Percentiles rank a stretch among this genome's conserved stretches.
phyloP scores from a whole-genome alignment of 2,329 filamentous ascomycete genomes.

The Colletotrichum nymphaeae region DNA sequence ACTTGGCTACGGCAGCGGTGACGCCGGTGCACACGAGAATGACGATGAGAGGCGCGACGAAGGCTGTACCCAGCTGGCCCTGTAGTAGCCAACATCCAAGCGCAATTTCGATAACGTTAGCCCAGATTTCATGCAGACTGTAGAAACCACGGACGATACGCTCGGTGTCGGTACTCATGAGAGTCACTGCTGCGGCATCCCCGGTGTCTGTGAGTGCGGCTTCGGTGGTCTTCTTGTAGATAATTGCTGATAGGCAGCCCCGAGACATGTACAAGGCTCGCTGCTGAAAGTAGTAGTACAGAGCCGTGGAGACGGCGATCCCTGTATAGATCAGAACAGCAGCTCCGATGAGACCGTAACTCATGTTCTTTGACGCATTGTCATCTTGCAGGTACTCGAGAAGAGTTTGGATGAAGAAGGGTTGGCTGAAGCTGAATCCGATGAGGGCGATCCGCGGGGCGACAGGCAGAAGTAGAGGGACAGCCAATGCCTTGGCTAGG shows the following conservation, averaged over 20 bases:
- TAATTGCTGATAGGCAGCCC: slow-evolving; percentile 42
- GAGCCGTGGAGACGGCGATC: slow-evolving; percentile 46
- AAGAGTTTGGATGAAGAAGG: slow-evolving; percentile 54
- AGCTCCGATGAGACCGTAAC: slow-evolving; percentile 49
- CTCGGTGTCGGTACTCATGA: slow-evolving; percentile 53
- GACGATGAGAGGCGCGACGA: slow-evolving; percentile 45
- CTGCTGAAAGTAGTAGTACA: slow-evolving; percentile 47
- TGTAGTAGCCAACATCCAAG: slow-evolving; percentile 48
- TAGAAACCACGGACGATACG: slow-evolving; percentile 45
- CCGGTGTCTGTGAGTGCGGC: slow-evolving; percentile 39
- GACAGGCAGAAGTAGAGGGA: slow-evolving; percentile 48
- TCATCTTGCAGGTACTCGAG: slow-evolving; percentile 47
- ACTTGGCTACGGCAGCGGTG: slow-evolving; percentile 31
- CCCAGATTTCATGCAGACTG: slow-evolving; percentile 49
- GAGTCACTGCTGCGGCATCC: slow-evolving; percentile 47
- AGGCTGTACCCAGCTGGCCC: slow-evolving; percentile 44
- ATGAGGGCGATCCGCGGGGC: slow-evolving; percentile 50
- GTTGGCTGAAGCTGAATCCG: slow-evolving; percentile 55
- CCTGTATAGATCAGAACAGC: slow-evolving; percentile 45
- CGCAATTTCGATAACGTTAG: slow-evolving; percentile 44
- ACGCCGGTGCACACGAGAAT: slow-evolving; percentile 40
- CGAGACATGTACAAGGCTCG: slow-evolving; percentile 44
- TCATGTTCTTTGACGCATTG: slow-evolving; percentile 37
- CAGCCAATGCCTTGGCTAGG: slow-evolving; percentile 43
- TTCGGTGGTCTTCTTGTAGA: slow-evolving; percentile 47